phyloP scores from a whole-genome alignment of 2,329 filamentous ascomycete genomes.

The Mariannaea sp. region DNA sequence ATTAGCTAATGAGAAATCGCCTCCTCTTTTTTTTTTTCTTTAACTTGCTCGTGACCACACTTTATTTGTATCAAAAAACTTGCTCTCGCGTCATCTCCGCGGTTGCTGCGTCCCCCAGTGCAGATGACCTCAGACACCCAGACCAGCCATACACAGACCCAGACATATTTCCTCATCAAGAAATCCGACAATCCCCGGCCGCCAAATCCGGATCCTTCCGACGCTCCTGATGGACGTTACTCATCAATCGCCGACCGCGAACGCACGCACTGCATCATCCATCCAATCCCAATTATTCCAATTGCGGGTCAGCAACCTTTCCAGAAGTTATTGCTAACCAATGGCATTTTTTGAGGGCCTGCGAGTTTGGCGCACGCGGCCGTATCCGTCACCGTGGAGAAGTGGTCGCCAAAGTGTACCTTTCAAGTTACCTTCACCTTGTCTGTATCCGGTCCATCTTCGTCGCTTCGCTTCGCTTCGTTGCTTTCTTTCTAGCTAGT shows the following conservation, averaged over 20 bases:
- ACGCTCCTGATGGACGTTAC: too few relatives aligned
- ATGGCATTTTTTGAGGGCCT: neutral
- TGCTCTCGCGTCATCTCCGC: neutral
- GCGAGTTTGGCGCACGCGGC: constrained; percentile 3
- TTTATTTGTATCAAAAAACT: too few relatives aligned
- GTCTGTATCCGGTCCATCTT: constrained; percentile 30
- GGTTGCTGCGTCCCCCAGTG: neutral
- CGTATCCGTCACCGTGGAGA: constrained; percentile 5
- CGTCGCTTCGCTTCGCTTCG: constrained; percentile 26
- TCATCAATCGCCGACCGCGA: neutral
- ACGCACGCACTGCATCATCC: neutral
- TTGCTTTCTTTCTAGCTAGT: constrained; percentile 2
- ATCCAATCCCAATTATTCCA: too few relatives aligned
- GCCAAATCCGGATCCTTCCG: constrained; percentile 31
- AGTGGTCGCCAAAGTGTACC: neutral
- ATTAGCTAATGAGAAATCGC: too few relatives aligned
- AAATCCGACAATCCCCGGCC: constrained; percentile 9
- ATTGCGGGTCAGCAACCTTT: too few relatives aligned
- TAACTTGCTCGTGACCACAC: too few relatives aligned
- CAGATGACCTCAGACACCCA: neutral
- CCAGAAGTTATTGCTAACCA: too few relatives aligned
- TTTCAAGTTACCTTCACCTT: constrained; percentile 2
- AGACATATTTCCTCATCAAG: neutral
- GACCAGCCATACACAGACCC: too few relatives aligned
- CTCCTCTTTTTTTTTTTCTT: too few relatives aligned